phyloP scores from a whole-genome alignment of 345 rosid species.

The Gossypium ekmanianum region DNA sequence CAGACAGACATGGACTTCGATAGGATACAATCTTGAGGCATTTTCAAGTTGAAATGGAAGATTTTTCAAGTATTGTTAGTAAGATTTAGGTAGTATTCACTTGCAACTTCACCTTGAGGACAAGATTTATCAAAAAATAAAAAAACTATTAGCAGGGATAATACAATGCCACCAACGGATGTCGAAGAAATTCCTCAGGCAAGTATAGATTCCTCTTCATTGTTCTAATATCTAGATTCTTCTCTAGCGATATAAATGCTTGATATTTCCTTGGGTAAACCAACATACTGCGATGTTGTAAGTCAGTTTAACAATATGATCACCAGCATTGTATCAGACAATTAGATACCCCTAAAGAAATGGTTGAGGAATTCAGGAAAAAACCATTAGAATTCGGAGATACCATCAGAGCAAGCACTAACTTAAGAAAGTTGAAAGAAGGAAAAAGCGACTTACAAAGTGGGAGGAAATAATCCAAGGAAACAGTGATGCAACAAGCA shows the following conservation, averaged over 20 bases:
- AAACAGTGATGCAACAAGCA: conserved; percentile 85
- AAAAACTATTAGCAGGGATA: no score
- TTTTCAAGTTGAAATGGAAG: background rate
- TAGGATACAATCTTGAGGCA: background rate
- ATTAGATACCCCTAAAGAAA: background rate
- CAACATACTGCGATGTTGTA: background rate
- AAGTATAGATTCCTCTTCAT: background rate
- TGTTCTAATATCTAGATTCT: background rate
- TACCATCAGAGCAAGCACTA: background rate
- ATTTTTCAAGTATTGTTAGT: background rate
- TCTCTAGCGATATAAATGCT: background rate
- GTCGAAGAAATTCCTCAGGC: no score
- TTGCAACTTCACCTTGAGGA: no score
- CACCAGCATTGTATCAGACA: background rate
- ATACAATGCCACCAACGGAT: no score
- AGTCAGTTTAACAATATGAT: background rate
- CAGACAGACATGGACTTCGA: background rate
- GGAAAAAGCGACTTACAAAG: conserved; percentile 50
- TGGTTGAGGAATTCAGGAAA: background rate
- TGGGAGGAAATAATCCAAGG: conserved; percentile 70
- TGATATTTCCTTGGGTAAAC: background rate
- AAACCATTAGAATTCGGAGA: background rate
- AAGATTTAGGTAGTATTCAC: background rate
- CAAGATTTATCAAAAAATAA: no score
- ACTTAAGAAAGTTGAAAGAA: background rate